Evolutionary conservation across 768 basidiomycete species (phyloP).

Genomic region (Rhizopogon vulgaris): DNA sequence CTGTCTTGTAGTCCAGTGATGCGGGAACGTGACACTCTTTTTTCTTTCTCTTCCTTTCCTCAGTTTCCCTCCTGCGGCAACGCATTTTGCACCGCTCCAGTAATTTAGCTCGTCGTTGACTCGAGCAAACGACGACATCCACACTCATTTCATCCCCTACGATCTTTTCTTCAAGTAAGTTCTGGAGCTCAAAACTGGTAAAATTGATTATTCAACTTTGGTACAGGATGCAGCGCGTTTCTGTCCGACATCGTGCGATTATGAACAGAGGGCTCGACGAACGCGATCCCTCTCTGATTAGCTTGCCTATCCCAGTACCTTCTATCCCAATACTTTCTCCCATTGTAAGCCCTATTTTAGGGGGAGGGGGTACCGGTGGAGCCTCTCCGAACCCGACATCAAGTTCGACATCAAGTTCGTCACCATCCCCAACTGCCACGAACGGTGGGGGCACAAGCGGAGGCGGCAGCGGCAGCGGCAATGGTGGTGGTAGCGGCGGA

Average conservation of each 20-base stretch:
- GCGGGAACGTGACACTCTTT: not conserved
- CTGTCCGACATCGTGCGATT: conserved; percentile 8
- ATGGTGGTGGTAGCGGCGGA: not conserved
- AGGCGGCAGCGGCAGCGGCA: not conserved
- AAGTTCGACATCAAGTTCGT: conserved; percentile 8
- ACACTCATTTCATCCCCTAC: conserved; percentile 19
- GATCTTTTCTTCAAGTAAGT: conserved; percentile 9
- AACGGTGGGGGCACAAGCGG: conserved; percentile 1
- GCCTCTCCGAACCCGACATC: not conserved
- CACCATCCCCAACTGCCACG: not conserved
- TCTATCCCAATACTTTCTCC: conserved; percentile 36
- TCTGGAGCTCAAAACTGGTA: not conserved
- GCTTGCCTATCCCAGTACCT: conserved; percentile 32
- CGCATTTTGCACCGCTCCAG: not conserved
- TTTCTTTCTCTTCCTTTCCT: not conserved
- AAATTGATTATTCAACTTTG: conserved; percentile 6
- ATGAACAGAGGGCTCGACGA: conserved; percentile 19
- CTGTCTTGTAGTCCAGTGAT: not conserved
- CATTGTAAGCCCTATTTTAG: conserved; percentile 30
- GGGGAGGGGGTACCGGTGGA: conserved; percentile 10
- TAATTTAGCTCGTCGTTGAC: conserved; percentile 3
- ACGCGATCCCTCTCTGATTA: conserved; percentile 35
- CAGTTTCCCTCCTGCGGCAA: not conserved
- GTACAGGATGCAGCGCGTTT: conserved; percentile 10
- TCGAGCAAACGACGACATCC: conserved; percentile 9